Conservation (phyloP, 192 early-diverging fungal genomes). For the Kickxella alabastrina region DNA sequence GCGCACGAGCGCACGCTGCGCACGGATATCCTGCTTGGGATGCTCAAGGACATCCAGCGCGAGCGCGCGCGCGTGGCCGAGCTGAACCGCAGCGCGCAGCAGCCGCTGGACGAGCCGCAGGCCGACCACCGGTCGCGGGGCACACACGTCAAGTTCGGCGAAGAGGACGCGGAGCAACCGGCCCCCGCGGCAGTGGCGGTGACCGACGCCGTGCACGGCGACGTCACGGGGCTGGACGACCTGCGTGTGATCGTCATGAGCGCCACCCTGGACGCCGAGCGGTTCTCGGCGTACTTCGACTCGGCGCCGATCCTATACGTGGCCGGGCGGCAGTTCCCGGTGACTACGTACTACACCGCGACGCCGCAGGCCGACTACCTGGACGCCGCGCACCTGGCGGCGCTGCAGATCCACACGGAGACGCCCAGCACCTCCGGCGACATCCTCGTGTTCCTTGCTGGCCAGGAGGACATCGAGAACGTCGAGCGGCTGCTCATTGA, state of each 20-base stretch:
- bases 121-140: constrained; percentile 23
- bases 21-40: constrained; percentile 96
- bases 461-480: constrained; percentile 88
- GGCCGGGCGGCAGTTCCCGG: constrained; percentile 86
- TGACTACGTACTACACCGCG: constrained; percentile 72
- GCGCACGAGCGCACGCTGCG: constrained; percentile 97
- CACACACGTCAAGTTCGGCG: constrained; percentile 24
- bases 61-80: constrained; percentile 53
- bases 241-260: constrained; percentile 95
- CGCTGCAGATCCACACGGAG: constrained; percentile 87
- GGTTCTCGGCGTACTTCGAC: constrained; percentile 88
- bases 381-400: constrained; percentile 79
- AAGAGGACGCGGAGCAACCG: background rate
- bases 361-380: constrained; percentile 88
- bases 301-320: constrained; percentile 80
- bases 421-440: constrained; percentile 72
- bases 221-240: constrained; percentile 46
- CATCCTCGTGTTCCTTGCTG: constrained; percentile 90
- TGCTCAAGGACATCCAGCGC: constrained; percentile 84
- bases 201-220: constrained; percentile 21
- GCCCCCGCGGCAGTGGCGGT: background rate
- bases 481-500: constrained; percentile 74
- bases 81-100: constrained; percentile 8
- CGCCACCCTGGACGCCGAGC: constrained; percentile 92
- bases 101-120: constrained; percentile 5